phyloP scores from a whole-genome alignment of 192 early-diverging fungal genomes.

The Rhizophagus sp. region DNA sequence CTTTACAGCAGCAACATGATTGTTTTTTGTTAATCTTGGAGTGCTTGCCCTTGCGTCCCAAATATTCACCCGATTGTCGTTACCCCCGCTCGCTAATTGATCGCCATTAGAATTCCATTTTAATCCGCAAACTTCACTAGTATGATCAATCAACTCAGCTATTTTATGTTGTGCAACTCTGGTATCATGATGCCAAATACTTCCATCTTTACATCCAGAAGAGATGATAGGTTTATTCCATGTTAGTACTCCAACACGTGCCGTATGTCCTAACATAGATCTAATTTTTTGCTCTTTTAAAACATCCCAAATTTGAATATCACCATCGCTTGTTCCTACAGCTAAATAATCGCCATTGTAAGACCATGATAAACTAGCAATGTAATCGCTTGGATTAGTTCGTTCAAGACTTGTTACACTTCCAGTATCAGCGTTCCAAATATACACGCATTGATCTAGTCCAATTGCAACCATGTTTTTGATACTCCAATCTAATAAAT shows the following conservation, averaged over 20 bases:
- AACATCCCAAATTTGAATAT: conserved; percentile 90
- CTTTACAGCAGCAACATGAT: conserved; percentile 91
- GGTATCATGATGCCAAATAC: conserved; percentile 94
- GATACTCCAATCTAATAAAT: conserved; percentile 89
- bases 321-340: conserved; percentile 76
- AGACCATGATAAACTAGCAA: conserved; percentile 82
- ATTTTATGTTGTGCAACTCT: conserved; percentile 83
- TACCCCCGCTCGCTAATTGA: conserved; percentile 89
- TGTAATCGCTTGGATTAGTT: conserved; percentile 44
- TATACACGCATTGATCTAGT: conserved; percentile 80
- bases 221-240: conserved; percentile 86
- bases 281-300: conserved; percentile 72
- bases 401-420: conserved; percentile 47
- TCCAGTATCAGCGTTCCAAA: conserved; percentile 84
- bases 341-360: conserved; percentile 64
- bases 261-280: conserved; percentile 79
- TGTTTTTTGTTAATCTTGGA: conserved; percentile 70
- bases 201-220: conserved; percentile 85
- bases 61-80: conserved; percentile 90
- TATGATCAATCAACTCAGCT: conserved; percentile 70
- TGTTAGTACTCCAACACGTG: conserved; percentile 80
- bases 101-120: conserved; percentile 81
- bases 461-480: conserved; percentile 85
- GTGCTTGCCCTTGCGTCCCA: conserved; percentile 74
- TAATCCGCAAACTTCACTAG: conserved; percentile 83